Evolutionary conservation across 116 monocot species (phyloP).

Genomic region (Cymodocea nodosa): DNA sequence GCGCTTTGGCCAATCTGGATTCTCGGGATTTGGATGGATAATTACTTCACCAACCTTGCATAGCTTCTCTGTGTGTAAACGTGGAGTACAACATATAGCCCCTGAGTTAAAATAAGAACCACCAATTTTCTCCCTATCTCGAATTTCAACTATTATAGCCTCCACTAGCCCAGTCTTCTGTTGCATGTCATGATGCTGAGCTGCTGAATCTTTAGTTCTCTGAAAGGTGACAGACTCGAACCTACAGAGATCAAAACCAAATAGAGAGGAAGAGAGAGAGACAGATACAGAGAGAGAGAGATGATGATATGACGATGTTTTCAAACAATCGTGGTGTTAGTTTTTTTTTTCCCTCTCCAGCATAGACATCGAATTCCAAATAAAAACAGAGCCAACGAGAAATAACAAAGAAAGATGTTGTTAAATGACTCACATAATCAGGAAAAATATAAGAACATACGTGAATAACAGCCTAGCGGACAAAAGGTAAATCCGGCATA

Average conservation of each 20-base stretch:
- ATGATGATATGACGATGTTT: no score
- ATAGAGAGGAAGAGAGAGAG: neutral
- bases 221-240: slow-evolving; percentile 74
- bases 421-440: no score
- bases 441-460: no score
- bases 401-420: no score
- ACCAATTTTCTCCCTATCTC: slow-evolving; percentile 79
- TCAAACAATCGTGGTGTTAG: no score
- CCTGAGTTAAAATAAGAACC: slow-evolving; percentile 69
- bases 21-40: slow-evolving; percentile 57
- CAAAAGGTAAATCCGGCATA: no score
- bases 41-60: slow-evolving; percentile 86
- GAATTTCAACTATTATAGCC: slow-evolving; percentile 90
- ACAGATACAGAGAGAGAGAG: neutral
- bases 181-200: slow-evolving; percentile 64
- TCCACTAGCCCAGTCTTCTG: slow-evolving; percentile 83
- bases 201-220: slow-evolving; percentile 62
- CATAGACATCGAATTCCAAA: no score
- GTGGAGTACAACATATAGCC: slow-evolving; percentile 62
- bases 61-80: slow-evolving; percentile 26
- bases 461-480: no score
- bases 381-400: no score
- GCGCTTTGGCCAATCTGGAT: slow-evolving; percentile 64
- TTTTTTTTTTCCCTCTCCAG: no score
- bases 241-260: slow-evolving; percentile 17